Base-by-base conservation (phyloP, 305 asterid species). In the Petunia hybrid region DNA sequence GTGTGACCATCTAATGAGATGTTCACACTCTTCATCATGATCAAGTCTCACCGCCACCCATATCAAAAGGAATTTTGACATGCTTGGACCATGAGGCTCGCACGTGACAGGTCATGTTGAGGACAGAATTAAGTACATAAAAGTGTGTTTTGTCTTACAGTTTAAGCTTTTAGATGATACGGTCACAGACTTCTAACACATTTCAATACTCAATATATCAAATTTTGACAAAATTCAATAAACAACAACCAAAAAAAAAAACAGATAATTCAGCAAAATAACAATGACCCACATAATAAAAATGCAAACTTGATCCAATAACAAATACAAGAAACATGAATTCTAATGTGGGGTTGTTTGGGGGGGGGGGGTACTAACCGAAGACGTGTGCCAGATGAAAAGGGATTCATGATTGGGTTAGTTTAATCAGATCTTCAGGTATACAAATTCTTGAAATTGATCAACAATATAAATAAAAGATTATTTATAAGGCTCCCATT, bases 301-400 rank as follows among this genome's bases (percentile, higher is more conserved):
- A 3, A 6, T 68, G 56, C 62, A 80, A 41, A 35, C 56, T 36
- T 36, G 74, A 36, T 51, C 45, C 55, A 73, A 73, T 22, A 43
- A 45, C 61, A 43, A 38, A 51, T 46, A 48, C 10, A 4, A 71
- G 8, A 71, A 71, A 2, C 12, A 51, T 9, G 59, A 36, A 8
- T 4, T 63, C 4, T 4, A 63, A 36, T 9, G 6, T 59, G 36
- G 38, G 64, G 35, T 5, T 22, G 31, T 22, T 22, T 22, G 64
- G 76, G 76, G 42, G 12, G 46, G 41, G 73, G 42, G 31, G 51
- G 10, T 39, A 82, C 89, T 81, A 75, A 90, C 98, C 98, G 92
- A 83, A 94, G 88, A 84, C 97, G 97, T 45, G 98, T 90, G 90
- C 95, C 95, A 81, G 98, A 92, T 22, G 97, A 91, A 83, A 94